Conservation (phyloP, 352 stramenopile genomes). For the Pythium sp. region DNA sequence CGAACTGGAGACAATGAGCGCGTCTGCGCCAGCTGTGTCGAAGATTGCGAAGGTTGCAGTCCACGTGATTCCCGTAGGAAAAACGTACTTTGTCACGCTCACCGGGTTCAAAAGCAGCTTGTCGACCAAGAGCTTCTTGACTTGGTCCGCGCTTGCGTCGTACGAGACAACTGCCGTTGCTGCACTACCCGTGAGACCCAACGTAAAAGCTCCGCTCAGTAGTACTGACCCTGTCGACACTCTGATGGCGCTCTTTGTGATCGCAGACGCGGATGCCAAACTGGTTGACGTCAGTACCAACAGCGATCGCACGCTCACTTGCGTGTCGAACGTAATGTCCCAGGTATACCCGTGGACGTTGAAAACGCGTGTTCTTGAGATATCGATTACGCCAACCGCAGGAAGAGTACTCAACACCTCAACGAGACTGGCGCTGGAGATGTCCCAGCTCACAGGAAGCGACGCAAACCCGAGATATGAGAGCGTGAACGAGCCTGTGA, state of each 20-base stretch:
- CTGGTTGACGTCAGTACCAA: background rate
- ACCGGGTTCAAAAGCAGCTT: background rate
- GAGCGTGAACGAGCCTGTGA: background rate
- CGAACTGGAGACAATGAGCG: background rate
- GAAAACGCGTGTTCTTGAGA: background rate
- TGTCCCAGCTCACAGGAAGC: background rate
- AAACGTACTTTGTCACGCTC: background rate
- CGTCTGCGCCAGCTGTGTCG: background rate
- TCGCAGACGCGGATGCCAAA: background rate
- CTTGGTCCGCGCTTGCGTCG: background rate
- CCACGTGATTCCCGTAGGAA: background rate
- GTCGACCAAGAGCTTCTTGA: background rate
- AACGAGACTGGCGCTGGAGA: background rate
- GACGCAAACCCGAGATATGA: background rate
- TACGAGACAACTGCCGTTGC: background rate
- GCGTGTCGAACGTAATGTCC: background rate
- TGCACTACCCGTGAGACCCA: background rate
- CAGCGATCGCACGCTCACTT: background rate
- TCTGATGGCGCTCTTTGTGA: background rate
- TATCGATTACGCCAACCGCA: background rate
- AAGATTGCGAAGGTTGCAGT: background rate
- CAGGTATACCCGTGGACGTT: background rate
- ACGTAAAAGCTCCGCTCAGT: background rate
- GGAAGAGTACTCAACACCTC: background rate
- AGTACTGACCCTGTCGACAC: background rate